Evolutionary conservation across 352 stramenopile species (phyloP), one percentile per base, ranked within the genome.

Genomic region (Elongisporangium undulatum): DNA sequence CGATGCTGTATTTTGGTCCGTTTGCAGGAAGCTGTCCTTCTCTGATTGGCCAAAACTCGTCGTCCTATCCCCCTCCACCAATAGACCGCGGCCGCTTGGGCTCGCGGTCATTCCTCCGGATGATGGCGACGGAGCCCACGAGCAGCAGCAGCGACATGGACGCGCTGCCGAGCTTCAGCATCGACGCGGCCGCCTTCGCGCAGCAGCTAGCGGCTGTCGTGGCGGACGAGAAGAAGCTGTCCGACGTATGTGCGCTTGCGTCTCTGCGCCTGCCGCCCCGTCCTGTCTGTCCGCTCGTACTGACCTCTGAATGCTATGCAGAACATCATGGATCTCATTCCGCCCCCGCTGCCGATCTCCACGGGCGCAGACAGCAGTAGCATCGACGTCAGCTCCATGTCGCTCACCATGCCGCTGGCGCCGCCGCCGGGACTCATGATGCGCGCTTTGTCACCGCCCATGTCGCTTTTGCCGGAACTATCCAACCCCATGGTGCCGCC

Each of bases 251-350:
- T 71, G n/a, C 26, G 26, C 9, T 7, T 38, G n/a, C 26, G 26
- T 38, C 26, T 38, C 34, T 10, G 12, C 2, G 3, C 10, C 1
- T 13, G 1, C 29, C 10, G 21, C 16, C 19, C 12, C 13, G 20
- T 26, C 13, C 16, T 23, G 15, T 23, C 49, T 57, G 26, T 21
- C 9, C 17, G 34, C 7, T 2, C 51, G 34, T 51, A 19, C n/a
- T 24, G 16, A 50, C 23, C 16, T 58, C 9, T 21, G n/a, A 58
- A 29, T 24, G 19, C 59, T 26, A 17, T 60, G 64, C 56, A 91
- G 79, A 89, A 89, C 63, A 89, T 91, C 54, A 83, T 91, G 69
- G 82, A 91, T 61, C 62, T 91, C 54, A 89, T 91, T 29, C 82
- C 82, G 23, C 79, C 79, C 21, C 64, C 59, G 8, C 72, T 71